These are phyloP conservation scores for Bacterosira constricta DNA, from an alignment of 108 stramenopile species.

Conservation along the genomic window DNA sequence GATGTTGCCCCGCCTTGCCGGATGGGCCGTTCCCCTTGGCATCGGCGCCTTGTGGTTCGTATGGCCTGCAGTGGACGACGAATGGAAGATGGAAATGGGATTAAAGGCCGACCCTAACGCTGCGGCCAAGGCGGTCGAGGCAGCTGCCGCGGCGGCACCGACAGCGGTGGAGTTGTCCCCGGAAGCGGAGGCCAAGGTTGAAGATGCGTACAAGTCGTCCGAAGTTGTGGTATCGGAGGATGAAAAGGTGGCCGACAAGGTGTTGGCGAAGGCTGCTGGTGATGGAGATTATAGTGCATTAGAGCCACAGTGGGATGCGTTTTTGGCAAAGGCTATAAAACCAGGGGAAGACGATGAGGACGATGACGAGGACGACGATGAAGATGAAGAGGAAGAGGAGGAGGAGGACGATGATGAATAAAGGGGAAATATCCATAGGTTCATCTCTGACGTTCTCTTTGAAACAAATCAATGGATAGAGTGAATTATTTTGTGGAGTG, in stretches of 20 bases:
- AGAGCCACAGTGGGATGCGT: conserved; percentile 51
- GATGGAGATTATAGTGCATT: conserved; percentile 46
- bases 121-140: conserved; percentile 30
- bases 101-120: conserved; percentile 47
- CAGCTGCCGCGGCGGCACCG: neutral
- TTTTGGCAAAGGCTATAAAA: conserved; percentile 31
- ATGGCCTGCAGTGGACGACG: conserved; percentile 59
- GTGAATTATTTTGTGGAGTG: neutral
- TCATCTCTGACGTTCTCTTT: neutral
- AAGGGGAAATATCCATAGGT: neutral
- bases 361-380: conserved; percentile 33
- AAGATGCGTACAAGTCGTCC: conserved; percentile 35
- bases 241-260: conserved; percentile 40
- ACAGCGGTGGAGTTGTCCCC: conserved; percentile 8
- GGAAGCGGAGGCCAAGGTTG: conserved; percentile 23
- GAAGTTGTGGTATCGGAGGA: conserved; percentile 30
- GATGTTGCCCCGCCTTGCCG: conserved; percentile 40
- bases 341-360: conserved; percentile 53
- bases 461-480: neutral
- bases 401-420: conserved; percentile 31
- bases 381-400: conserved; percentile 25
- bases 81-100: conserved; percentile 51
- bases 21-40: conserved; percentile 46
- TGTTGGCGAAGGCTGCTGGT: conserved; percentile 36
- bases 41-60: conserved; percentile 60